Evolutionary conservation across 495 filamentous ascomycete species (phyloP), one percentile per base, ranked within the genome.

Genomic region (Choiromyces venosus): DNA sequence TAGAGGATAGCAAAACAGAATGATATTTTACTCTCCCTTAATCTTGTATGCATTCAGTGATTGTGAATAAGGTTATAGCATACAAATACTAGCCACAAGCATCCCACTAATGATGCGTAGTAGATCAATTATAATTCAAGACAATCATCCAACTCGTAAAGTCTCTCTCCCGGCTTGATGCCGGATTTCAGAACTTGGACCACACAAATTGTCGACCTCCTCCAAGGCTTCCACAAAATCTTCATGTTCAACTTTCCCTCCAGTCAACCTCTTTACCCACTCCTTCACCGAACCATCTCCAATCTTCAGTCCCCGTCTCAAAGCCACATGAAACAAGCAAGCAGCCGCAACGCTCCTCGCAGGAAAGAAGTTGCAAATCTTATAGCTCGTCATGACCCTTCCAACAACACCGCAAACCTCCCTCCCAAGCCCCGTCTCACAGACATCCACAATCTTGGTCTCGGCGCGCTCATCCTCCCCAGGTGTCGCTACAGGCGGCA

Each of bases 161-260:
- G 25, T 61, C 52, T 29, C 52, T 16, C 52, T 61, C 52, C 25
- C 52, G 12, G n/a, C 52, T 33, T 61, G 52, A 33, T 29, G 52
- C 52, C 10, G 52, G 52, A 18, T 29, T 14, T 33, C 25, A 61
- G 52, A 14, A 61, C 52, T 33, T 61, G 16, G 46, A 35, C 61
- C 52, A 36, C 66, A 67, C 66, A 76, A 52, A 39, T 65, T 67
- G 19, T 65, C 69, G 36, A 80, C 71, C 65, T 81, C 77, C 56
- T 75, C 77, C 35, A 83, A 65, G 9, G 82, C 78, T 69, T 84
- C 83, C 61, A 82, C 81, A 68, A 84, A 82, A 76, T 84, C 83
- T 37, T 82, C 83, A 33, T 75, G 42, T 66, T 83, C 83, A 2
- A 84, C 83, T 64, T 83, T 83, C 29, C 80, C 80, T 4, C 82